phyloP scores from a whole-genome alignment of 176 grass and related monocot genomes.

The maize (Zea mays) region Zm-B73-REFERENCE-NAM-5.0 NC_050101.1:81952001-81952500 shows the following conservation, averaged over 20 bases:
- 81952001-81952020: conserved; percentile 77
- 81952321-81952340: conserved; percentile 46
- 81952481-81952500: too few relatives aligned
- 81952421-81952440: too few relatives aligned
- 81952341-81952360: too few relatives aligned
- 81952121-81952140: conserved; percentile 91
- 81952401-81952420: too few relatives aligned
- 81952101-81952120: conserved; percentile 79
- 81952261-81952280: background rate
- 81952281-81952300: too few relatives aligned
- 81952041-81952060: conserved; percentile 90
- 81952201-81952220: conserved; percentile 75
- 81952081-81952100: conserved; percentile 73
- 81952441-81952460: too few relatives aligned
- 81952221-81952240: conserved; percentile 74
- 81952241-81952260: conserved; percentile 73
- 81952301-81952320: background rate
- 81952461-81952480: too few relatives aligned
- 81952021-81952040: conserved; percentile 75
- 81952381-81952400: too few relatives aligned
- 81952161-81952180: conserved; percentile 76
- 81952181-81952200: conserved; percentile 51
- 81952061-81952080: conserved; percentile 63
- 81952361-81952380: too few relatives aligned
- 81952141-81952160: conserved; percentile 92